phyloP scores from a whole-genome alignment of 2,329 filamentous ascomycete species.

The Cyphellophora europaea region DNA sequence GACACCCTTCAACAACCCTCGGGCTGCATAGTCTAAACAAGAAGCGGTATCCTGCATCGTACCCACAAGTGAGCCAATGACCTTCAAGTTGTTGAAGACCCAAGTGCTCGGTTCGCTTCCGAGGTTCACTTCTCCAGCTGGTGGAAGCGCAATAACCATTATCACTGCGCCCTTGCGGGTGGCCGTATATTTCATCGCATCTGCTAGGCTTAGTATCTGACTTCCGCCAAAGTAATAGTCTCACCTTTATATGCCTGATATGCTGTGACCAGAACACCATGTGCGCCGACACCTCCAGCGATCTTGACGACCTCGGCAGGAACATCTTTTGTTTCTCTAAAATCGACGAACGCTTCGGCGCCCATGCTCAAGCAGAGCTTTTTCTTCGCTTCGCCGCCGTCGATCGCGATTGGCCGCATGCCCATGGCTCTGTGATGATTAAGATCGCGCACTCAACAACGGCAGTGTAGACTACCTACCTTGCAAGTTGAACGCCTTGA shows the following conservation, averaged over 20 bases:
- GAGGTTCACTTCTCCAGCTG: slow-evolving; percentile 1
- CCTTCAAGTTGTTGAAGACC: slow-evolving; percentile 8
- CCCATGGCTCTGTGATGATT: slow-evolving; percentile 34
- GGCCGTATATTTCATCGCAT: slow-evolving; percentile 33
- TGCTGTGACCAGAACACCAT: slow-evolving; percentile 11
- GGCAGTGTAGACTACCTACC: neutral
- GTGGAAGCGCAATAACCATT: slow-evolving; percentile 39
- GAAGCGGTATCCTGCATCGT: slow-evolving; percentile 9
- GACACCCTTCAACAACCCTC: slow-evolving; percentile 41
- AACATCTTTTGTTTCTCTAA: slow-evolving; percentile 12
- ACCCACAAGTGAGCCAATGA: slow-evolving; percentile 14
- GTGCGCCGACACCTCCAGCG: slow-evolving; percentile 10
- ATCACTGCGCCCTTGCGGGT: slow-evolving; percentile 39
- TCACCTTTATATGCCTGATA: slow-evolving; percentile 5
- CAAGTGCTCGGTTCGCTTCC: slow-evolving; percentile 3
- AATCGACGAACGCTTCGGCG: slow-evolving; percentile 31
- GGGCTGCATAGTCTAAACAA: slow-evolving; percentile 19
- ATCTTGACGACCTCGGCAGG: slow-evolving; percentile 8
- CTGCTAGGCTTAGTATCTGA: neutral
- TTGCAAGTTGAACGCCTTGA: slow-evolving; percentile 4
- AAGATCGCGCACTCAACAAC: slow-evolving; percentile 28
- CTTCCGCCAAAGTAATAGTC: slow-evolving; percentile 1
- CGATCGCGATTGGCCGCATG: slow-evolving; percentile 30
- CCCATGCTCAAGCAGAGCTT: slow-evolving; percentile 23
- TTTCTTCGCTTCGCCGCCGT: slow-evolving; percentile 25